Conservation (phyloP, 257 asterid genomes). For the Cruciata laevipes region DNA sequence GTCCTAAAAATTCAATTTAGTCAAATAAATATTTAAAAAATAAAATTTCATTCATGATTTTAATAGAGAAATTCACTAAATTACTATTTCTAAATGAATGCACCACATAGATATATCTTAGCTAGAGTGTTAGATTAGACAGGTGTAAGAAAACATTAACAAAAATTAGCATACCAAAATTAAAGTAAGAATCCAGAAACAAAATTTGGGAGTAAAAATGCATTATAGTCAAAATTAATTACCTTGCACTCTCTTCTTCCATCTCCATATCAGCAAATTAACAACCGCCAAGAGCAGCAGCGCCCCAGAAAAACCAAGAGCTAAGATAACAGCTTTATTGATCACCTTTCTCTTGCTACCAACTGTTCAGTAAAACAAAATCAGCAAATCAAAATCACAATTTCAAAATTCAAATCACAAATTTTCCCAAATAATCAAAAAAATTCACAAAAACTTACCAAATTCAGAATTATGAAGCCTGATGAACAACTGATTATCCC, state of each 20-base stretch:
- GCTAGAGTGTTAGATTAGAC: too few relatives aligned
- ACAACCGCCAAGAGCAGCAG: conserved; percentile 28
- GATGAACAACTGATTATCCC: conserved; percentile 43
- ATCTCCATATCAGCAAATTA: conserved; percentile 37
- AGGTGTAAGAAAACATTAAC: not conserved
- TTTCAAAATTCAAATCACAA: too few relatives aligned
- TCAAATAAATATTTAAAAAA: too few relatives aligned
- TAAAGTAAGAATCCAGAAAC: not conserved
- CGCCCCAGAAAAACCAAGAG: conserved; percentile 25
- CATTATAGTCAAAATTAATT: not conserved
- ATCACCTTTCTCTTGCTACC: conserved; percentile 25
- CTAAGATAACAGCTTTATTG: conserved; percentile 24
- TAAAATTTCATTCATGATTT: too few relatives aligned
- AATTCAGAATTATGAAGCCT: conserved; percentile 56
- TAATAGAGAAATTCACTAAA: too few relatives aligned
- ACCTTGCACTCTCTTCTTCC: conserved; percentile 33
- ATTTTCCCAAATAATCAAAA: too few relatives aligned
- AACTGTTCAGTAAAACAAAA: not conserved
- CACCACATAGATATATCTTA: too few relatives aligned
- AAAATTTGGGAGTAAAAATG: too few relatives aligned
- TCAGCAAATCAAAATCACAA: too few relatives aligned
- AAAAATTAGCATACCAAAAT: too few relatives aligned
- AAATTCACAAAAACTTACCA: conserved; percentile 26
- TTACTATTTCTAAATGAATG: too few relatives aligned
- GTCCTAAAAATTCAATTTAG: too few relatives aligned